These are phyloP conservation scores for Picochlorum sp. DNA, from an alignment of 139 green algal genomes.

Conservation along the genomic window DNA sequence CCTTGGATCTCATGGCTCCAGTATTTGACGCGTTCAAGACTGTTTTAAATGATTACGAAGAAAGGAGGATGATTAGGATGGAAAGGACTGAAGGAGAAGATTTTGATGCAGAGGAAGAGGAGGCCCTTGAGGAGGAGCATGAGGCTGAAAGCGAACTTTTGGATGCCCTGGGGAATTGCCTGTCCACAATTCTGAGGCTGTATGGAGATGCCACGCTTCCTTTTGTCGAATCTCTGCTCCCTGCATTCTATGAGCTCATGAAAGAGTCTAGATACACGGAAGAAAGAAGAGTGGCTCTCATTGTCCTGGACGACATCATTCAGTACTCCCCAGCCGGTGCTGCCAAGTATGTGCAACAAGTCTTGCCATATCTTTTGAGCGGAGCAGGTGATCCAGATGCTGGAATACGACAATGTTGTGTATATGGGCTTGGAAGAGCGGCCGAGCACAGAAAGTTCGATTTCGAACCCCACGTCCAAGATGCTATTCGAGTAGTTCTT, in stretches of 20 bases:
- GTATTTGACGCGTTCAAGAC: conserved; percentile 39
- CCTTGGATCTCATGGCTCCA: conserved; percentile 27
- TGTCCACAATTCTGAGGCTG: conserved; percentile 64
- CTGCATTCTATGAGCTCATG: conserved; percentile 52
- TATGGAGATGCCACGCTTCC: conserved; percentile 71
- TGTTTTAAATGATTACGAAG: conserved; percentile 53
- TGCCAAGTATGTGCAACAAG: conserved; percentile 52
- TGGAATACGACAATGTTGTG: conserved; percentile 78
- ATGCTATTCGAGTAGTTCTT: conserved; percentile 32
- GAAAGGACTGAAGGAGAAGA: conserved; percentile 59
- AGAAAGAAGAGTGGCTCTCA: conserved; percentile 83
- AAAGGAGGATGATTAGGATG: conserved; percentile 50
- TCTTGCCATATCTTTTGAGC: conserved; percentile 65
- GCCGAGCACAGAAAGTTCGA: conserved; percentile 47
- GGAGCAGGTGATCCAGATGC: conserved; percentile 38
- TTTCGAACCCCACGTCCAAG: conserved; percentile 40
- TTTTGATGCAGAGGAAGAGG: conserved; percentile 92
- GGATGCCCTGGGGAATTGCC: conserved; percentile 47
- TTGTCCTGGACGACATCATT: conserved; percentile 88
- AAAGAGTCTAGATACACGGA: conserved; percentile 41
- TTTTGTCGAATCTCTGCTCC: conserved; percentile 75
- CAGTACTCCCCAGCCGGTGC: conserved; percentile 65
- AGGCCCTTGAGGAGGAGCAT: conserved; percentile 84
- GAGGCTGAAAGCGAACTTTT: conserved; percentile 84
- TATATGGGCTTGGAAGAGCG: conserved; percentile 83